Base-by-base conservation (phyloP, 306 rosid species). In the Quercus cerris region DNA sequence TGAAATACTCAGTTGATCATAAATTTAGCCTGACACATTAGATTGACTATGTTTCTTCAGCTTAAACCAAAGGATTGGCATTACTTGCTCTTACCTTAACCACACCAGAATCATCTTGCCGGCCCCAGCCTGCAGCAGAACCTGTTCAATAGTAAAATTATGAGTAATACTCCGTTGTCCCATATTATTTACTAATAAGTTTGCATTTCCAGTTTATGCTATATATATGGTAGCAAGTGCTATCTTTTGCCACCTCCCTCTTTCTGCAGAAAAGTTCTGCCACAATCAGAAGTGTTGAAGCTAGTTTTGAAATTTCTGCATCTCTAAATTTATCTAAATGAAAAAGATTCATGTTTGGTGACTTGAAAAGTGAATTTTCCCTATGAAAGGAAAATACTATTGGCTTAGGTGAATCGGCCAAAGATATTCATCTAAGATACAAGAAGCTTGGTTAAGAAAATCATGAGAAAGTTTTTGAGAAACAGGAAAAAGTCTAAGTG, bases 51-150 rank as follows among this genome's bases (percentile, higher is more conserved):
- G 64, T 33, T 5, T 83, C 27, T 69, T 70, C 69, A 78, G 15
- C 72, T 20, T 61, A 61, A 73, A 30, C 76, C 28, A 80, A 75
- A 63, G 17, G 6, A 27, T 49, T 17, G 38, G 30, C 59, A 75
- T 41, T 66, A 76, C 64, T 66, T 83, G 61, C 31, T 52, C 88
- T 38, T 91, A 93, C 99, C 99, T 93, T 94, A 76, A 94, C 99
- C 4, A 93, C 95, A 84, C 95, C 91, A 79, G 97, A 94, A 86
- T 94, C 99, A 89, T 94, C 99, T 89, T 76, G 96, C 68, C 94
- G 88, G 27, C 97, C 99, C 97, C 97, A 94, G 5, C 99, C 99
- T 25, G 93, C 95, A 75, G 97, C 97, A 84, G 99, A 94, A 83
- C 97, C 97, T 94, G 91, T 69, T 38, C 83, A 30, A 27, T 49